Evolutionary conservation across 2,329 filamentous ascomycete genomes (phyloP), one percentile per base, ranked within the genome.

Genomic region (Xylariaceae sp.): DNA sequence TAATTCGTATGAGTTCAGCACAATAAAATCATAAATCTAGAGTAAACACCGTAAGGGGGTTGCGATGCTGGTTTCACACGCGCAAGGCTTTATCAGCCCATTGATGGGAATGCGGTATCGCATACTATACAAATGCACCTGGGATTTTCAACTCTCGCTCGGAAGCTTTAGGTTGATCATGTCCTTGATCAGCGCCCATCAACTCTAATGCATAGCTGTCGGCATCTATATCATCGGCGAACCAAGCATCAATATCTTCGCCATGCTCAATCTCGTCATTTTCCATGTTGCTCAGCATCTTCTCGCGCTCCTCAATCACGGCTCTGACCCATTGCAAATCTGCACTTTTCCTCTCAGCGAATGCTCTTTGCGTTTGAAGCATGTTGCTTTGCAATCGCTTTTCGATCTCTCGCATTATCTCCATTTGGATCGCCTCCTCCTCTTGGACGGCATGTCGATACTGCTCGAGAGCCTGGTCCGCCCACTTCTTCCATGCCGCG

Each of bases 241-340:
- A 50, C 56, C 49, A 56, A 34, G 48, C 49, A 9, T 54, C 52
- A 15, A 56, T 44, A 22, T 59, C 49, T 34, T 57, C 52, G 4
- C 55, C 56, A 28, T 54, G 64, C 39, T 74, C 66, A 32, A 71
- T 56, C 58, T 76, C 73, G 2, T 64, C 57, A 12, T 50, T 40
- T 53, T 73, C 66, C 53, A 64, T 57, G 22, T 65, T 66, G 6
- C 44, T 56, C 35, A 79, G 56, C 48, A 76, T 52, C 29, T 56
- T 61, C 22, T 51, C 54, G 9, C 74, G 64, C 55, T 76, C 74
- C 4, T 64, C 54, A 4, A 68, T 47, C 3, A 76, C 67, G 32
- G 65, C 62, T 28, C 61, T 58, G 18, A 70, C 55, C 76, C 76
- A 80, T 42, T 57, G 62, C 42, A 63, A 56, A 61, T 79, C 73